Conservation (phyloP, 306 rosid species). For the Arachis hypogaea region DNA sequence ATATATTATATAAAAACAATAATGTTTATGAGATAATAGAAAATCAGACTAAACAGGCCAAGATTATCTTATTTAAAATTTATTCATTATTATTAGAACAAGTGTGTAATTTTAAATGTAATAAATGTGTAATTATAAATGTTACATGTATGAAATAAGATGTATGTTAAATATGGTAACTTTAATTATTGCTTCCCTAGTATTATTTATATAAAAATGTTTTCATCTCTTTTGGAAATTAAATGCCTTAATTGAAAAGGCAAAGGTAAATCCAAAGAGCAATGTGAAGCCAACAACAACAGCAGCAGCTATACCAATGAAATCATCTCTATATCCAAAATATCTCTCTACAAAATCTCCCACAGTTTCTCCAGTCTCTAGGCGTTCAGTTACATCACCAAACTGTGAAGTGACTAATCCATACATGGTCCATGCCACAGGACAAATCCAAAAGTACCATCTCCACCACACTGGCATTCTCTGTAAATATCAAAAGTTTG, state of each 20-base stretch:
- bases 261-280: slow-evolving; percentile 72
- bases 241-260: slow-evolving; percentile 72
- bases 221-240: slow-evolving; percentile 81
- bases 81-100: slow-evolving; percentile 35
- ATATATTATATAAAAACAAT: no score
- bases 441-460: slow-evolving; percentile 87
- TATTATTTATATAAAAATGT: not conserved
- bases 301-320: slow-evolving; percentile 57
- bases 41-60: no score
- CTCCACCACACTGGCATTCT: slow-evolving; percentile 91
- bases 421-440: slow-evolving; percentile 78
- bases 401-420: slow-evolving; percentile 74
- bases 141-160: no score
- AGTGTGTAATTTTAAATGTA: no score
- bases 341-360: slow-evolving; percentile 62
- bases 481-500: slow-evolving; percentile 44
- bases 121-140: no score
- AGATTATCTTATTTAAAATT: not conserved
- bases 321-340: slow-evolving; percentile 73
- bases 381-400: slow-evolving; percentile 62
- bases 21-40: no score
- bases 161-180: no score
- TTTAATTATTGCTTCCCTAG: no score
- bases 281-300: slow-evolving; percentile 60
- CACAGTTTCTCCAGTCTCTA: slow-evolving; percentile 72